Percentiles rank a stretch among this genome's conserved stretches.
phyloP scores from a whole-genome alignment of 2,329 filamentous ascomycete species.

The Trichoderma sp. region DNA sequence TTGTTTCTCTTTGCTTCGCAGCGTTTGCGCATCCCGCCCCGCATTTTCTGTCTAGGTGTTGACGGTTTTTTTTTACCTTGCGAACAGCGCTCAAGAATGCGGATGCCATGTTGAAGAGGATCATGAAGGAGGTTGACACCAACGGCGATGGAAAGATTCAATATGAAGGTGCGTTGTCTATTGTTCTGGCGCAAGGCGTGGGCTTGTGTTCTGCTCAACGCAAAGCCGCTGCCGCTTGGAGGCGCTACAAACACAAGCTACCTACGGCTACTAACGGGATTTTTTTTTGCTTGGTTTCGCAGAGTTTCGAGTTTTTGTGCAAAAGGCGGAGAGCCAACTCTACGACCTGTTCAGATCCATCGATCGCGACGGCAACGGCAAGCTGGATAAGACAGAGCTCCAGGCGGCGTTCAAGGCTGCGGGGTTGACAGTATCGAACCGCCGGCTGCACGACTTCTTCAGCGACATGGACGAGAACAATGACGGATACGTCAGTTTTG shows the following conservation, averaged over 20 bases:
- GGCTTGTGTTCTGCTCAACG: not conserved
- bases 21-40: not conserved
- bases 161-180: constrained; percentile 67
- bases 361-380: constrained; percentile 80
- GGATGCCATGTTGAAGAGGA: constrained; percentile 75
- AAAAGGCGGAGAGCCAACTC: constrained; percentile 81
- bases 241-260: not conserved
- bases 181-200: not conserved
- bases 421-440: constrained; percentile 73
- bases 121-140: constrained; percentile 79
- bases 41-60: not conserved
- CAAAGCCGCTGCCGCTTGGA: not conserved
- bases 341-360: constrained; percentile 80
- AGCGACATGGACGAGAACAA: constrained; percentile 83
- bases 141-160: constrained; percentile 88
- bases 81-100: constrained; percentile 76
- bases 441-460: constrained; percentile 82
- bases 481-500: constrained; percentile 84
- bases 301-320: constrained; percentile 91
- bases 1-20: not conserved
- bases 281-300: not conserved
- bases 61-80: not conserved
- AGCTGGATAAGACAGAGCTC: constrained; percentile 83
- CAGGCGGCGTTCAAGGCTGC: constrained; percentile 72
- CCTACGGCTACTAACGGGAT: constrained; percentile 10